phyloP scores from a whole-genome alignment of 768 basidiomycete species.

The Pleurotus citrinopileatus region DNA sequence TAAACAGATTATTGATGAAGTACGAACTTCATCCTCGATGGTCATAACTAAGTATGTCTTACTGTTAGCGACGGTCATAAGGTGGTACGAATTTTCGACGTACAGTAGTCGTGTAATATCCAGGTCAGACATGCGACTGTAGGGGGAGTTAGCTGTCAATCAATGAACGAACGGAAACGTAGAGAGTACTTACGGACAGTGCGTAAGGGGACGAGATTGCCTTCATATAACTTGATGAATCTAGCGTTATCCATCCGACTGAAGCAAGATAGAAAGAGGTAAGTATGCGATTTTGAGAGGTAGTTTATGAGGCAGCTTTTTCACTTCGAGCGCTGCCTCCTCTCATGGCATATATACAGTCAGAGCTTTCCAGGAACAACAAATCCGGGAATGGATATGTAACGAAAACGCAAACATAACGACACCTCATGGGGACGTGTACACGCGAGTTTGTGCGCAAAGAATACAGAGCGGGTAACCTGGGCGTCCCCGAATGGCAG shows the following conservation, averaged over 20 bases:
- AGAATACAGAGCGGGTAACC: not conserved
- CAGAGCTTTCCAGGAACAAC: too few relatives aligned
- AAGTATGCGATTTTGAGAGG: not conserved
- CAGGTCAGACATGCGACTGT: slow-evolving; percentile 33
- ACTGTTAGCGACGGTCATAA: not conserved
- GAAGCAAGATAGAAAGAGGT: not conserved
- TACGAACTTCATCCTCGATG: slow-evolving; percentile 24
- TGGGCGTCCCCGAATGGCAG: not conserved
- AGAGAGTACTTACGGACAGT: not conserved
- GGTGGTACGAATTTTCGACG: slow-evolving; percentile 1
- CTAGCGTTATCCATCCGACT: not conserved
- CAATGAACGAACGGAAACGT: not conserved
- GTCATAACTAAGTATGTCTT: slow-evolving; percentile 23
- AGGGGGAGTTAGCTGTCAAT: not conserved
- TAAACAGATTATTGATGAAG: not conserved
- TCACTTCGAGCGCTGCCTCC: not conserved
- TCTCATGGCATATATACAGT: too few relatives aligned
- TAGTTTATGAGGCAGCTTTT: not conserved
- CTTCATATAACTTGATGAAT: slow-evolving; percentile 3
- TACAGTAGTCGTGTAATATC: slow-evolving; percentile 35
- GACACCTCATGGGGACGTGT: not conserved
- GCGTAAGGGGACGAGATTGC: not conserved
- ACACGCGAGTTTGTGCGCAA: not conserved
- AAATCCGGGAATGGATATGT: too few relatives aligned
- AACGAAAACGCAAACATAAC: too few relatives aligned